A percentile compares a stretch with the other conserved stretches of the same genome.
Conservation (phyloP, 1,284 basidiomycete species). For the Coriolopsis trogii region DNA sequence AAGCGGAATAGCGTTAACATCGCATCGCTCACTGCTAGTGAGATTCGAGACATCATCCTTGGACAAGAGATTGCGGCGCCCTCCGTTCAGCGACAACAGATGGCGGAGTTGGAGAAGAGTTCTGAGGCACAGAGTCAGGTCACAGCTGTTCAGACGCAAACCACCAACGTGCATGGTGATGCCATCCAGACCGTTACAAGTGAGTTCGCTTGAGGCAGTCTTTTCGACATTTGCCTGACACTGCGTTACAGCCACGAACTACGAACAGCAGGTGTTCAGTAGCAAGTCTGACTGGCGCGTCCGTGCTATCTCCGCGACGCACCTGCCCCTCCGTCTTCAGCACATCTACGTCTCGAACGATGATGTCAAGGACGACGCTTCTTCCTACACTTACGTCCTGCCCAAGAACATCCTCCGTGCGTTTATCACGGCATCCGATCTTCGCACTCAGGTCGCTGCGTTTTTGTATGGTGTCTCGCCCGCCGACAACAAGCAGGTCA, state of each 20-base stretch:
- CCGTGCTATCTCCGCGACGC: slow-evolving; percentile 94
- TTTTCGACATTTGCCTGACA: slow-evolving; percentile 11
- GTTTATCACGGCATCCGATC: slow-evolving; percentile 92
- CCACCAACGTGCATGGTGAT: slow-evolving; percentile 97
- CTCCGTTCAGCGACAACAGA: slow-evolving; percentile 95
- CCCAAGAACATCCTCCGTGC: slow-evolving; percentile 97
- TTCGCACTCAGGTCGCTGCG: slow-evolving; percentile 95
- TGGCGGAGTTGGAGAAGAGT: slow-evolving; percentile 98
- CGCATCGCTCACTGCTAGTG: slow-evolving; percentile 93
- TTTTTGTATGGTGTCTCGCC: slow-evolving; percentile 94
- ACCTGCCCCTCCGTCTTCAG: slow-evolving; percentile 93
- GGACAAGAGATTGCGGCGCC: slow-evolving; percentile 97
- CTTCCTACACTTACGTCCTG: slow-evolving; percentile 92
- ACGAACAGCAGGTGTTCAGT: slow-evolving; percentile 97
- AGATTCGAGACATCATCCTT: slow-evolving; percentile 95
- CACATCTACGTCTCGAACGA: slow-evolving; percentile 99
- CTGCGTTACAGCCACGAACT: slow-evolving; percentile 77
- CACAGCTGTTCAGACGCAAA: slow-evolving; percentile 97
- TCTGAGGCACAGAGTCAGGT: slow-evolving; percentile 94
- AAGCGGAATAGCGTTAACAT: slow-evolving; percentile 99
- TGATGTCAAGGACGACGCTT: slow-evolving; percentile 97
- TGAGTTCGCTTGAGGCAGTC: slow-evolving; percentile 41
- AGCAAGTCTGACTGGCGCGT: slow-evolving; percentile 99
- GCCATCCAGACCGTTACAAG: slow-evolving; percentile 95
- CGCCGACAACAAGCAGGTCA: slow-evolving; percentile 96